Base-by-base conservation (phyloP, 2,329 filamentous ascomycete species). In the Aspergillus japonicus region DNA sequence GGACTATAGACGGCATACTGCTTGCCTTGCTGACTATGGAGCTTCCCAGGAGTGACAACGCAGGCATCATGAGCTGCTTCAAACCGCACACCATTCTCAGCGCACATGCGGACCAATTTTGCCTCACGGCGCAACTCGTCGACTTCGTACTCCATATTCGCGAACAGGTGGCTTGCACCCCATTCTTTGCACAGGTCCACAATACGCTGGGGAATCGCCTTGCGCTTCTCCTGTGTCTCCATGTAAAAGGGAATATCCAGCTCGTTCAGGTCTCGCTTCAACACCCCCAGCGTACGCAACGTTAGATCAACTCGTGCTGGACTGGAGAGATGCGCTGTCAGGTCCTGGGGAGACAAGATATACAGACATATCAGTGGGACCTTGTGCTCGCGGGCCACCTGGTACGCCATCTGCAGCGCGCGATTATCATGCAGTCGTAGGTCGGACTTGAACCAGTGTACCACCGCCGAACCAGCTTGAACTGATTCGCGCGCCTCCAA, bases 371-470 rank as follows among this genome's bases (percentile, higher is more conserved):
- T 84, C 42, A 96, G 77, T 1, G 91, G 89, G 0, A 93, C 82
- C 0, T 84, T 83, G n/a, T 85, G 81, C 42, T 86, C 82, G 59
- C 85, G 87, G 1, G 92, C 91, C 52, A 83, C 82, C 59, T 86
- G 77, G 57, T 84, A 87, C 0, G 92, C 92, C 62, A 87, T 75
- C 35, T 84, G 82, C 24, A 96, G 75, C 0, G 85, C 85, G 8
- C 84, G 88, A 72, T 96, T 96, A 73, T 97, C 93, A 0, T 77
- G 74, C 1, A 84, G 81, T 2, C 92, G 84, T 54, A 96, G 76
- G 72, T 96, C 93, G 69, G 85, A 87, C 76, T 95, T 96, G 80
- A 94, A 96, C 92, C 92, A 96, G 75, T 96, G 91, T 0, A 96
- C 85, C 0, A 96, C 88, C 0, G 87, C 85, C 26, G 85, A 78